Evolutionary conservation across 192 early-diverging fungal genomes (phyloP).

Genomic region (Kickxella alabastrina): DNA sequence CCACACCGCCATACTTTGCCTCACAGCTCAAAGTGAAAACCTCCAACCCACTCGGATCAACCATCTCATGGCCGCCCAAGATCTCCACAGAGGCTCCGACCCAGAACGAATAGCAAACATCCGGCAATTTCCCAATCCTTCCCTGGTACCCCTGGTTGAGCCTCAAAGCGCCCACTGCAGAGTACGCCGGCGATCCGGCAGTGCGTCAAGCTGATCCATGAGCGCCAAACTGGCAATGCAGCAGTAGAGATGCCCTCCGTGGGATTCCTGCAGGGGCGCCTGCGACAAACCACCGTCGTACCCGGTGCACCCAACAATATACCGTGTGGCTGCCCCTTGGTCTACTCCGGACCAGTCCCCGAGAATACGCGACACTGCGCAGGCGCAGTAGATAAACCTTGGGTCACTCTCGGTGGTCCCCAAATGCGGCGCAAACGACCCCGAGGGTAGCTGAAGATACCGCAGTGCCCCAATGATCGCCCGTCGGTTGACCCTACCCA

Average conservation of each 20-base stretch:
- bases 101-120: constrained; percentile 99
- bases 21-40: constrained; percentile 30
- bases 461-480: constrained; percentile 61
- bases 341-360: constrained; percentile 91
- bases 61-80: constrained; percentile 43
- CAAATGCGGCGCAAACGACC: constrained; percentile 70
- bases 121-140: constrained; percentile 76
- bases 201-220: constrained; percentile 58
- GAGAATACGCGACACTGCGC: constrained; percentile 73
- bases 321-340: constrained; percentile 38
- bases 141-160: constrained; percentile 80
- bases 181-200: constrained; percentile 53
- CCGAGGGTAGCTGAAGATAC: constrained; percentile 68
- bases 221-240: constrained; percentile 78
- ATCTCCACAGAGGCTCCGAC: constrained; percentile 72
- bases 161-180: constrained; percentile 79
- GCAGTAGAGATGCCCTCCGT: constrained; percentile 88
- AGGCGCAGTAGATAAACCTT: constrained; percentile 90
- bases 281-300: constrained; percentile 68
- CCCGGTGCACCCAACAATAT: constrained; percentile 33
- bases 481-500: constrained; percentile 70
- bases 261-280: constrained; percentile 74
- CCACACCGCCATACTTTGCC: constrained; percentile 40
- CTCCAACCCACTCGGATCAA: constrained; percentile 9
- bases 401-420: constrained; percentile 79